Percentiles rank a stretch among this genome's conserved stretches.
phyloP scores from a whole-genome alignment of 1,284 basidiomycete species.

The Puccinia coronata region DNA sequence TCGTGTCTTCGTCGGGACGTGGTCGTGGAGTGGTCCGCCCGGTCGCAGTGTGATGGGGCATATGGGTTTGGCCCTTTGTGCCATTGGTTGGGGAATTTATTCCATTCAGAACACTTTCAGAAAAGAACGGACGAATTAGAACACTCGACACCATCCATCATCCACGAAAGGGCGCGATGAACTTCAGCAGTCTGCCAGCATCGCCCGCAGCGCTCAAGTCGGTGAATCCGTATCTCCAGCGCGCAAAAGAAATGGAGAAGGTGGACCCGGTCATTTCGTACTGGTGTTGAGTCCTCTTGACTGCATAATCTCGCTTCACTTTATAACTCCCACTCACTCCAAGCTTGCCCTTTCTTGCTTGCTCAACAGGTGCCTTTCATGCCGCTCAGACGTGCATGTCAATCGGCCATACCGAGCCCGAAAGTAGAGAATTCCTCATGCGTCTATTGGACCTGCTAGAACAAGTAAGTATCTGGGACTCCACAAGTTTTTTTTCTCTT shows the following conservation, averaged over 20 bases:
- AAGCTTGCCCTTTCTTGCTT: neutral
- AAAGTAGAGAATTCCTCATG: slow-evolving; percentile 72
- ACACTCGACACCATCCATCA: neutral
- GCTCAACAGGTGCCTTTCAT: slow-evolving; percentile 44
- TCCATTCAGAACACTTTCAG: too few relatives aligned
- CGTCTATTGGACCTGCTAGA: slow-evolving; percentile 77
- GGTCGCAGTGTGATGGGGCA: neutral
- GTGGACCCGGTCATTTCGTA: slow-evolving; percentile 86
- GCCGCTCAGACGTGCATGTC: slow-evolving; percentile 46
- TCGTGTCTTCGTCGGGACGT: neutral
- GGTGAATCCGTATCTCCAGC: slow-evolving; percentile 77
- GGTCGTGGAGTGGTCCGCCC: neutral
- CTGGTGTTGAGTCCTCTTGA: slow-evolving; percentile 70
- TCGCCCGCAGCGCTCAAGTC: slow-evolving; percentile 62
- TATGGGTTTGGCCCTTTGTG: neutral
- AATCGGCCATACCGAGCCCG: slow-evolving; percentile 58
- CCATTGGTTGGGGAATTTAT: neutral
- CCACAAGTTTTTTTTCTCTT: neutral
- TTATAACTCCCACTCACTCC: neutral
- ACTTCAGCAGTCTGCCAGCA: slow-evolving; percentile 31
- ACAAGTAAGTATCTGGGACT: slow-evolving; percentile 60
- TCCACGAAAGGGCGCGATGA: too few relatives aligned
- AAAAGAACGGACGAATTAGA: neutral
- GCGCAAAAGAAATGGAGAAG: slow-evolving; percentile 77
- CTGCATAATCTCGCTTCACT: too few relatives aligned